phyloP scores from a whole-genome alignment of 2,329 filamentous ascomycete species.

The Fusarium nematophilum region DNA sequence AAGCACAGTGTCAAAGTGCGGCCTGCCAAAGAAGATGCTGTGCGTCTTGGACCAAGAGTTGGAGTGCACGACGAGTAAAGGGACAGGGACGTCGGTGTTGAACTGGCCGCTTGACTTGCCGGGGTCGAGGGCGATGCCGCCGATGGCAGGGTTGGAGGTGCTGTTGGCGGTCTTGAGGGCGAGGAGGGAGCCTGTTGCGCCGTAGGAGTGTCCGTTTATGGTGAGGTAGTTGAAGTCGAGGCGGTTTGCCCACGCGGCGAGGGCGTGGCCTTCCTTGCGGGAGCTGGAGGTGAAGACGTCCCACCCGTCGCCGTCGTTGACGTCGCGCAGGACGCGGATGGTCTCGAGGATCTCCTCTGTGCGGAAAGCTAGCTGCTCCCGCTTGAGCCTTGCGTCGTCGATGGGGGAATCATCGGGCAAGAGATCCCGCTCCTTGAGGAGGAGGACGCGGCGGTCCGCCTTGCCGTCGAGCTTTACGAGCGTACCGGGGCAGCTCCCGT shows the following conservation, averaged over 20 bases:
- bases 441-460: slow-evolving; percentile 46
- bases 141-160: slow-evolving; percentile 55
- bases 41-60: slow-evolving; percentile 70
- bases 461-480: slow-evolving; percentile 49
- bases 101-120: slow-evolving; percentile 72
- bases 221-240: slow-evolving; percentile 66
- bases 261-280: slow-evolving; percentile 58
- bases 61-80: slow-evolving; percentile 71
- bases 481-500: slow-evolving; percentile 62
- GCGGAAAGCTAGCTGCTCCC: slow-evolving; percentile 61
- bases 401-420: slow-evolving; percentile 46
- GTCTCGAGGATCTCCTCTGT: slow-evolving; percentile 62
- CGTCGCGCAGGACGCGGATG: slow-evolving; percentile 53
- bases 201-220: slow-evolving; percentile 73
- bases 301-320: slow-evolving; percentile 55
- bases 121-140: slow-evolving; percentile 72
- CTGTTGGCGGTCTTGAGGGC: slow-evolving; percentile 60
- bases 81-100: slow-evolving; percentile 68
- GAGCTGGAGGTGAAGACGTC: slow-evolving; percentile 55
- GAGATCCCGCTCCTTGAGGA: slow-evolving; percentile 52
- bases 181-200: slow-evolving; percentile 72
- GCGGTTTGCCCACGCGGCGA: slow-evolving; percentile 62
- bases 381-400: slow-evolving; percentile 54
- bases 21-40: slow-evolving; percentile 69
- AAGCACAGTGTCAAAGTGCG: slow-evolving; percentile 72